Percentiles rank a stretch among this genome's conserved stretches.
These are phyloP conservation scores for Anacardium occidentale DNA, from an alignment of 345 rosid species.

Conservation along the genomic window DNA sequence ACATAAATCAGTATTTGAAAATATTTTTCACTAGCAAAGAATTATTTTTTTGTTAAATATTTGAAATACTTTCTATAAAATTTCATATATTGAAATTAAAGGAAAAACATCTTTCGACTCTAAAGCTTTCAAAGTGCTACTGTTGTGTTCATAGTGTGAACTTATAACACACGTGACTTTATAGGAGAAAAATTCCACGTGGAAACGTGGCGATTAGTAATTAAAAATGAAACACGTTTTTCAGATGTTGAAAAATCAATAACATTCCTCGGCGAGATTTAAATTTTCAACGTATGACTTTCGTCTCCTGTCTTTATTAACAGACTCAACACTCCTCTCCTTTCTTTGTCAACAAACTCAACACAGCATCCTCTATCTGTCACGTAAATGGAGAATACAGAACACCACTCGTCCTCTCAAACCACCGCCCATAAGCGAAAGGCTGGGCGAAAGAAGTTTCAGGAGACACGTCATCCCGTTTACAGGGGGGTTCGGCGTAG, in stretches of 20 bases:
- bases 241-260: background rate
- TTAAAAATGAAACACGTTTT: constrained; percentile 8
- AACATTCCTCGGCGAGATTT: no score
- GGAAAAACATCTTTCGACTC: no score
- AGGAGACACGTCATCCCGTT: constrained; percentile 52
- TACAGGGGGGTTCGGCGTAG: constrained; percentile 50
- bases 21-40: no score
- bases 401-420: background rate
- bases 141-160: background rate
- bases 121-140: no score
- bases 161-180: constrained; percentile 3
- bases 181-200: background rate
- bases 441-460: constrained; percentile 54
- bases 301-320: no score
- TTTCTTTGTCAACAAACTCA: background rate
- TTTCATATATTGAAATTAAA: no score
- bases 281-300: no score
- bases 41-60: no score
- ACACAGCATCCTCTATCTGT: background rate
- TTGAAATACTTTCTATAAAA: no score
- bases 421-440: constrained; percentile 28
- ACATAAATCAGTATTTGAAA: no score
- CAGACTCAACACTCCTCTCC: no score
- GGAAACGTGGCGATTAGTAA: background rate
- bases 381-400: constrained; percentile 7